Conservation (phyloP, 768 basidiomycete genomes). For the Leucocoprinus sp. region DNA sequence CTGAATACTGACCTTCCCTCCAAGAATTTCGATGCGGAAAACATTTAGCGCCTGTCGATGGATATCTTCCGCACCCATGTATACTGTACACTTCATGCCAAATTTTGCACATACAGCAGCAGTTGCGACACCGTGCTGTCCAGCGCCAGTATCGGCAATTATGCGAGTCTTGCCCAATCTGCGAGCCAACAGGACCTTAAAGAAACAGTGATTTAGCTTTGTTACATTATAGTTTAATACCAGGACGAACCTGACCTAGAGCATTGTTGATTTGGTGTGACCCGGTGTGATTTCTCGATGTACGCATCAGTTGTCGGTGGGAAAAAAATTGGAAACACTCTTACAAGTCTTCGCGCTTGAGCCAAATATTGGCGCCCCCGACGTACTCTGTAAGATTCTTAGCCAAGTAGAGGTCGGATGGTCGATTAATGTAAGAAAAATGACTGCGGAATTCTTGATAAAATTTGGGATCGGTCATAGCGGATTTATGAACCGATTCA, state of each 20-base stretch:
- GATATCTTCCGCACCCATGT: constrained; percentile 98
- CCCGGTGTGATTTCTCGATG: constrained; percentile 84
- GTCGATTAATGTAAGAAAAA: constrained; percentile 93
- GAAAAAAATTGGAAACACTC: constrained; percentile 18
- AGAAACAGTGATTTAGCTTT: not conserved
- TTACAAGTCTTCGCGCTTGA: constrained; percentile 91
- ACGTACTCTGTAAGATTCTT: constrained; percentile 84
- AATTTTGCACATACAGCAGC: constrained; percentile 98
- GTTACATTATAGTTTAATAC: not conserved
- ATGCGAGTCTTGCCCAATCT: constrained; percentile 94
- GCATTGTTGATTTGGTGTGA: constrained; percentile 99
- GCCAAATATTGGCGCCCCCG: constrained; percentile 94
- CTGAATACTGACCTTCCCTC: constrained; percentile 78
- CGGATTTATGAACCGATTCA: constrained; percentile 82
- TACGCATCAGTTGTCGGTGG: constrained; percentile 9
- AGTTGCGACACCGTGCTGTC: constrained; percentile 98
- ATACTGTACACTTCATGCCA: constrained; percentile 89
- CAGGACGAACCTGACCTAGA: constrained; percentile 78
- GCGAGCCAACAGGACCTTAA: constrained; percentile 90
- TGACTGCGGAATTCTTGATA: constrained; percentile 85
- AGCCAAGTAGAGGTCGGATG: constrained; percentile 86
- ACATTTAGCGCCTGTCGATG: constrained; percentile 94
- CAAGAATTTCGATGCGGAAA: constrained; percentile 96
- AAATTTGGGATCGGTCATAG: constrained; percentile 82
- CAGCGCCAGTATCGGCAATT: constrained; percentile 98